Evolutionary conservation across 805 yeast species (phyloP).

Genomic region (Metschnikowia lunata): DNA sequence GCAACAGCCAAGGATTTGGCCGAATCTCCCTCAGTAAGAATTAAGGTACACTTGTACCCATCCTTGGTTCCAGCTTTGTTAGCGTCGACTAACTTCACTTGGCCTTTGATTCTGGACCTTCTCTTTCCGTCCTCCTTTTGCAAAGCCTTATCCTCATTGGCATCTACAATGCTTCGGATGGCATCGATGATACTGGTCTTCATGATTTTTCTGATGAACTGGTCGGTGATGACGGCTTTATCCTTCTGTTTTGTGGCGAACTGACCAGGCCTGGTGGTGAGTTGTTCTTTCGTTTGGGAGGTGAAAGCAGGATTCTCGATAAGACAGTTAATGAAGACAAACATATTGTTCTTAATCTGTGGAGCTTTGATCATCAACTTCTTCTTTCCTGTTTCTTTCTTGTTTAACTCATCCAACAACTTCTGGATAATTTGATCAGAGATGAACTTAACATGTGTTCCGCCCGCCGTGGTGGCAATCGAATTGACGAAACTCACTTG

Average conservation of each 20-base stretch:
- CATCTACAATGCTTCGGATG: conserved; percentile 76
- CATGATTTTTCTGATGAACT: conserved; percentile 61
- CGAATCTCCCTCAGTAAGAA: conserved; percentile 95
- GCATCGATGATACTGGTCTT: conserved; percentile 71
- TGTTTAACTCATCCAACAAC: conserved; percentile 58
- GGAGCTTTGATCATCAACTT: conserved; percentile 75
- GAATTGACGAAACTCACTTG: conserved; percentile 97
- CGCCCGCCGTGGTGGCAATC: conserved; percentile 95
- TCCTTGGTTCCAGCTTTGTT: conserved; percentile 93
- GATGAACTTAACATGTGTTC: conserved; percentile 86
- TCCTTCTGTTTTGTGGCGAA: conserved; percentile 70
- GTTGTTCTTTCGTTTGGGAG: conserved; percentile 94
- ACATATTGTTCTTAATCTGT: conserved; percentile 87
- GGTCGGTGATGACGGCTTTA: conserved; percentile 67
- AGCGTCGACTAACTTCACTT: conserved; percentile 90
- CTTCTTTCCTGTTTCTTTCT: conserved; percentile 62
- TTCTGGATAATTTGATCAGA: conserved; percentile 81
- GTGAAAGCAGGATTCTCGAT: conserved; percentile 97
- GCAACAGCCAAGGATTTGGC: conserved; percentile 89
- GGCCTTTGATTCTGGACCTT: conserved; percentile 81
- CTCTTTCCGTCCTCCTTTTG: conserved; percentile 85
- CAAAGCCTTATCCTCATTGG: conserved; percentile 82
- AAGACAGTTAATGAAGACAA: conserved; percentile 83
- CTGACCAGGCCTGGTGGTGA: conserved; percentile 82
- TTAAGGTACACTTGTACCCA: conserved; percentile 86